phyloP scores from a whole-genome alignment of 139 green algal species.

The Micromonas pusilla region DNA sequence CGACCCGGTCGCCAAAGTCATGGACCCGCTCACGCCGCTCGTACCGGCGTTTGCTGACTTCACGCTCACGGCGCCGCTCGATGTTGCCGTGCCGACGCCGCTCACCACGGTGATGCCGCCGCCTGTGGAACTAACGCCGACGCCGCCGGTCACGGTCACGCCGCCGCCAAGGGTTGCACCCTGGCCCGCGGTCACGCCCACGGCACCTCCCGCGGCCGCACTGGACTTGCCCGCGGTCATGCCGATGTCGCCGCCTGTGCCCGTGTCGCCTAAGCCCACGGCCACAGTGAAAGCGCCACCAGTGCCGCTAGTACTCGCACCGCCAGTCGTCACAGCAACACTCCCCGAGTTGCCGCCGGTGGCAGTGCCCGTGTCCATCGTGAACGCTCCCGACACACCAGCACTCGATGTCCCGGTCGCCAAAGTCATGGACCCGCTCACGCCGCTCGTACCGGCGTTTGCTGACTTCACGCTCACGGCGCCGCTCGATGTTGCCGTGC shows the following conservation, averaged over 20 bases:
- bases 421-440: conserved; percentile 6
- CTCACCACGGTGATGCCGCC: not conserved
- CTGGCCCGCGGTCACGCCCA: not conserved
- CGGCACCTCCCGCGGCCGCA: not conserved
- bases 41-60: too few species aligned
- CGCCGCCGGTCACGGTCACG: not conserved
- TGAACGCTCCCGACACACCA: not conserved
- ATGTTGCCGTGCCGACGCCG: too few species aligned
- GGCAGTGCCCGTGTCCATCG: not conserved
- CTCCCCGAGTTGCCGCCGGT: not conserved
- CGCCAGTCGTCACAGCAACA: not conserved
- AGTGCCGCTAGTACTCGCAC: not conserved
- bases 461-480: not conserved
- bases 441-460: not conserved
- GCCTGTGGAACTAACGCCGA: not conserved
- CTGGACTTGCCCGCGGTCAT: not conserved
- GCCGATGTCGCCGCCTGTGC: not conserved
- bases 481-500: not conserved
- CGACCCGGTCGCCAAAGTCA: too few species aligned
- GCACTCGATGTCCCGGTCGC: not conserved
- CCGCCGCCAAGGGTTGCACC: not conserved
- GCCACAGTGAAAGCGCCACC: not conserved
- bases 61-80: too few species aligned
- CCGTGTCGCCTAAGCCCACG: not conserved
- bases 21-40: too few species aligned